A percentile compares a stretch with the other conserved stretches of the same genome.
These are phyloP conservation scores for Papiliotrema laurentii DNA, from an alignment of 1,284 basidiomycete species.

Conservation along the genomic window DNA sequence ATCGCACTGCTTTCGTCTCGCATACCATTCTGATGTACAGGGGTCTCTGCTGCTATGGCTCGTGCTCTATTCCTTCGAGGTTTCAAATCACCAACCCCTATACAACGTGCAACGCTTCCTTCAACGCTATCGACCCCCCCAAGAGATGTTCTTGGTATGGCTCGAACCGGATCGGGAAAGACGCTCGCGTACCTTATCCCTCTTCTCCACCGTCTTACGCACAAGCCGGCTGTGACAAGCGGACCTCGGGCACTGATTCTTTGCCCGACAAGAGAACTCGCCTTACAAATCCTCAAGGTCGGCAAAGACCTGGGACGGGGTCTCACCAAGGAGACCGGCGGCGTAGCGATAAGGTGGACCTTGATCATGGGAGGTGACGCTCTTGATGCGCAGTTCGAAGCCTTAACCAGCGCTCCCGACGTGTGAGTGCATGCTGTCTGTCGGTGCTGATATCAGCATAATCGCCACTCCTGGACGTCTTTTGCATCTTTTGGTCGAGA, in stretches of 20 bases:
- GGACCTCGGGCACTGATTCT: slow-evolving; percentile 86
- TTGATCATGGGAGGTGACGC: slow-evolving; percentile 94
- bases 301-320: slow-evolving; percentile 87
- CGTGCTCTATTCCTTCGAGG: slow-evolving; percentile 77
- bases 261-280: slow-evolving; percentile 89
- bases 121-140: slow-evolving; percentile 78
- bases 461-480: slow-evolving; percentile 97
- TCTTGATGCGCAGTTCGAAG: slow-evolving; percentile 93
- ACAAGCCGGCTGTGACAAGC: slow-evolving; percentile 71
- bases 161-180: slow-evolving; percentile 96
- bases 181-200: slow-evolving; percentile 95
- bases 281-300: slow-evolving; percentile 87
- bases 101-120: slow-evolving; percentile 88
- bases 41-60: slow-evolving; percentile 17
- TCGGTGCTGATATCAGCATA: slow-evolving; percentile 55
- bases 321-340: slow-evolving; percentile 51
- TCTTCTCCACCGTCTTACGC: slow-evolving; percentile 78
- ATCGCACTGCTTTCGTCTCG: neutral
- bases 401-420: slow-evolving; percentile 91
- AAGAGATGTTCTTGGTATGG: slow-evolving; percentile 96
- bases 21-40: slow-evolving; percentile 11
- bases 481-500: slow-evolving; percentile 92
- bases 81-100: slow-evolving; percentile 92
- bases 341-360: slow-evolving; percentile 77
- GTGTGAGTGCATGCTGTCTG: slow-evolving; percentile 59